Base-by-base conservation (phyloP, 2,329 filamentous ascomycete genomes). In the Bipolaris sorokiniana region DNA sequence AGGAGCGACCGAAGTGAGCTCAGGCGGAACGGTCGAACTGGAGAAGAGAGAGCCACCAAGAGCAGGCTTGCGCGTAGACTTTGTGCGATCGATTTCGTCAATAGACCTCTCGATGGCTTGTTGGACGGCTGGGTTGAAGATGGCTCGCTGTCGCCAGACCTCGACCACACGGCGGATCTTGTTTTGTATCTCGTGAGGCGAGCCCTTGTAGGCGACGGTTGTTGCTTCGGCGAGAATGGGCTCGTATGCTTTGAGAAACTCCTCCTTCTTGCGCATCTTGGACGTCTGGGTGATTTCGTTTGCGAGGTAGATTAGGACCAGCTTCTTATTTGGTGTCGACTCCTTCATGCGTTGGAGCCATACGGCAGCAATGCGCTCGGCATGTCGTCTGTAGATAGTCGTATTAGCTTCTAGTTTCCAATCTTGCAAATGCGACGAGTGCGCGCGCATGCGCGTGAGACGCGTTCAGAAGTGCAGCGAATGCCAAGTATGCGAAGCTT, bases 251-350 rank as follows among this genome's bases (percentile, higher is more conserved):
- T 90, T 84, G 13, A 97, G 84, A 67, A 99, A 99, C 68, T 99
- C 95, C 51, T 93, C 88, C 77, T 96, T 97, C 62, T 90, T 88
- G 34, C 94, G 89, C 46, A 91, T 94, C 77, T 96, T 96, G 22
- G 93, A 97, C 73, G 98, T 95, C 75, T 99, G 95, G 20, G 92
- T 90, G 56, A 99, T 93, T 82, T 99, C 95, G 77, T 99, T 99
- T 62, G 93, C 93, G 54, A 99, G 88, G 76, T 99, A 99, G 62
- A 99, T 86, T 63, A 98, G 82, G 69, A 92, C 97, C 58, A 99
- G 82, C 67, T 92, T 88, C 77, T 97, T 97, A 58, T 89, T 86
- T 59, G 91, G 89, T 6, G 90, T 87, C 1, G 92, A 92, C 66
- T 98, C 94, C 71, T 92, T 95, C 58, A 99, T 82, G 59, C 91